Base-by-base conservation (phyloP, 306 rosid species). In the Oxytropis ochrocephala region DNA sequence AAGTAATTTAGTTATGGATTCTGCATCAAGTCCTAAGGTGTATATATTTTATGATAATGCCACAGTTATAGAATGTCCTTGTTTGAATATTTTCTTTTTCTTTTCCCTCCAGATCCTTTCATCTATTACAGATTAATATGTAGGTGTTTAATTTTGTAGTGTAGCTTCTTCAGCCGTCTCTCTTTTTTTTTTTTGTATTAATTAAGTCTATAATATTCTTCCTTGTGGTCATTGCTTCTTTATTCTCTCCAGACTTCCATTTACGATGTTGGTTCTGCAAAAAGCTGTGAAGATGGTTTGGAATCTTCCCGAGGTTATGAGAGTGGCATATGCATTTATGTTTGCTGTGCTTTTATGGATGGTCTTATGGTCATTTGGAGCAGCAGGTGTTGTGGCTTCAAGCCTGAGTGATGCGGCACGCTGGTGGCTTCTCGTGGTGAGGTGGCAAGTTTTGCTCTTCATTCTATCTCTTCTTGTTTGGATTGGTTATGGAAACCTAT, bases 361-460 rank as follows among this genome's bases (percentile, higher is more conserved):
- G 96, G 82, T 77, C 52, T 29, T 94, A 61, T 94, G 98, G 98
- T 90, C 98, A 62, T 94, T 94, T 77, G 98, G 98, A 67, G 97
- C 84, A 67, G 90, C 98, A 41, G 98, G 98, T 80, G 90, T 94
- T 67, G 97, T 94, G 80, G 98, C 98, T 66, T 90, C 97, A 21
- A 84, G 90, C 87, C 75, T 88, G 67, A 89, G 87, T 69, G 91
- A 94, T n/a, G 81, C 89, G 64, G 95, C 92, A 63, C 85, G 89
- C 78, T 94, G 98, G 98, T 94, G 97, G 98, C 92, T 94, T 80
- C 94, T 94, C 87, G 96, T 90, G 98, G 98, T 94, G 98, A 94
- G 98, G 88, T 82, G 92, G 96, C 96, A 86, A 88, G 91, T 90
- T 90, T 84, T 90, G 82, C 87, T 84, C 85, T 84, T 88, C 67